Conservation (phyloP, 1,139 yeast genomes). For the Wickerhamiella pararugosa region DNA sequence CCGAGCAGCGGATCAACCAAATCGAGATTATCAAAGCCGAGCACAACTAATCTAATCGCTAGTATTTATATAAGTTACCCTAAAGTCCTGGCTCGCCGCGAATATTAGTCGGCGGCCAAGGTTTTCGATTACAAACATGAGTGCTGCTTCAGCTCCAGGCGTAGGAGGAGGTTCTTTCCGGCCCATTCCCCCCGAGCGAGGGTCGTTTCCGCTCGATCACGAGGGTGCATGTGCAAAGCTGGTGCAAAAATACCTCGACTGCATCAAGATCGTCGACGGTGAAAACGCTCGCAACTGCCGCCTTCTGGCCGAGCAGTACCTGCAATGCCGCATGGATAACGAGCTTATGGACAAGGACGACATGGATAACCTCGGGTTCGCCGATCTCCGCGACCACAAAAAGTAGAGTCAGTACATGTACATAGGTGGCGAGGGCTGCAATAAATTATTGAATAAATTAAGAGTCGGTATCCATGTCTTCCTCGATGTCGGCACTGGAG, state of each 20-base stretch:
- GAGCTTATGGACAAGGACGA: conserved; percentile 16
- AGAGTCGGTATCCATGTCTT: too few relatives aligned
- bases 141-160: conserved; percentile 19
- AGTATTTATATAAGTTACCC: background rate
- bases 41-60: background rate
- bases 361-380: conserved; percentile 16
- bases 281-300: conserved; percentile 86
- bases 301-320: conserved; percentile 60
- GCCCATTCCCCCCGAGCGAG: conserved; percentile 92
- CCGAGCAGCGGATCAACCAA: conserved; percentile 21
- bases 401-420: background rate
- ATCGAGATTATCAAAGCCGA: conserved; percentile 14
- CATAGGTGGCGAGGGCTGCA: background rate
- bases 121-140: conserved; percentile 10
- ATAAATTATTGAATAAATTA: too few relatives aligned
- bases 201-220: conserved; percentile 91
- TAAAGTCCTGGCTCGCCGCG: too few relatives aligned
- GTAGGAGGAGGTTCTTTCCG: conserved; percentile 25
- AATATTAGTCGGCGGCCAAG: background rate
- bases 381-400: background rate
- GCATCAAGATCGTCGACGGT: conserved; percentile 64
- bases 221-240: conserved; percentile 65
- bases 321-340: conserved; percentile 81
- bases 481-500: too few relatives aligned
- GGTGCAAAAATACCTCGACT: conserved; percentile 62